Evolutionary conservation across 2,329 filamentous ascomycete genomes (phyloP).

Genomic region (Coniochaeta ligniaria): DNA sequence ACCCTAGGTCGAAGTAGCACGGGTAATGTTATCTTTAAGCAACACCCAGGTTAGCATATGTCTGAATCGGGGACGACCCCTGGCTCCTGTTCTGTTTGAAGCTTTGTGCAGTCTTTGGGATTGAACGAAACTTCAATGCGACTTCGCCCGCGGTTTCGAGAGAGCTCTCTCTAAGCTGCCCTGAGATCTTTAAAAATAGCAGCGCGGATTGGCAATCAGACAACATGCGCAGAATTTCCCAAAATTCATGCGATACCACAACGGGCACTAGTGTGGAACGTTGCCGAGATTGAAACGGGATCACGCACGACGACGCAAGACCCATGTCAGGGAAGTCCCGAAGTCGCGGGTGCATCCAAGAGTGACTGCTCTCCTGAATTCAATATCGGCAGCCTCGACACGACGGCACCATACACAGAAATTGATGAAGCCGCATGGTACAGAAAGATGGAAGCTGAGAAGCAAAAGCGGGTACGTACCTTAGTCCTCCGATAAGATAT

Average conservation of each 20-base stretch:
- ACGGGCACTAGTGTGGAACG: slow-evolving; percentile 28
- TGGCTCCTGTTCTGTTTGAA: not conserved
- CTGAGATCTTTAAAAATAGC: slow-evolving; percentile 17
- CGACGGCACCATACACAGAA: not conserved
- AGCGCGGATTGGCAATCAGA: slow-evolving; percentile 8
- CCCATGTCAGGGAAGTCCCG: not conserved
- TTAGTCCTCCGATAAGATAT: not conserved
- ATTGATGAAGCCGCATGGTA: not conserved
- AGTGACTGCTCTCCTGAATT: not conserved
- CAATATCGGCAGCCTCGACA: not conserved
- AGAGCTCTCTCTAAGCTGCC: not conserved
- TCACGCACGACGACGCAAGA: slow-evolving; percentile 10
- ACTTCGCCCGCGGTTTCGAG: not conserved
- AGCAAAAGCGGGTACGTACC: not conserved
- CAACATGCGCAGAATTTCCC: slow-evolving; percentile 15
- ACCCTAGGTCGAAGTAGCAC: not conserved
- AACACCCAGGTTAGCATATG: not conserved
- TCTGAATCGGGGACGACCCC: not conserved
- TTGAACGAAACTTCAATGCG: not conserved
- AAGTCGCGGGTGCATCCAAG: not conserved
- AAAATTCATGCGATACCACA: slow-evolving; percentile 27
- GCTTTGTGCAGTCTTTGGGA: not conserved
- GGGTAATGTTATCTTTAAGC: not conserved
- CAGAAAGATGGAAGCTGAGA: not conserved
- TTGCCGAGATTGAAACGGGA: slow-evolving; percentile 31